Percentiles rank a stretch among this genome's conserved stretches.
These are phyloP conservation scores for Talaromyces sp. DNA, from an alignment of 2,329 filamentous ascomycete species.

Conservation along the genomic window DNA sequence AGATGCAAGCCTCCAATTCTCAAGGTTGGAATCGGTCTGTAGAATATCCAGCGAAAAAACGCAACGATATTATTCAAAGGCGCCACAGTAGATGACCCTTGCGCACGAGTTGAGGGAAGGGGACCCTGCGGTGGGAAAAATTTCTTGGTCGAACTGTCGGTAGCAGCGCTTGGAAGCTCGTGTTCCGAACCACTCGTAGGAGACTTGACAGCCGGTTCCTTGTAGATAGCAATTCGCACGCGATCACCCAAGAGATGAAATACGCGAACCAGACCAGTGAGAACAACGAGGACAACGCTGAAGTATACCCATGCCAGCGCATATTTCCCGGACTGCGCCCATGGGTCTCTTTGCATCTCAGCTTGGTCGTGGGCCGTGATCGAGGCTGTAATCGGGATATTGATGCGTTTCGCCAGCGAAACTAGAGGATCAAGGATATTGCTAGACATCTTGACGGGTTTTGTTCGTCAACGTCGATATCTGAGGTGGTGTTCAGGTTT, in stretches of 20 bases:
- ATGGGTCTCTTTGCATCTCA: conserved; percentile 66
- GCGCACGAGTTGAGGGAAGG: conserved; percentile 53
- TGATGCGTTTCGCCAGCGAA: conserved; percentile 46
- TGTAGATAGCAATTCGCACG: conserved; percentile 82
- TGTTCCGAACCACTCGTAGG: conserved; percentile 54
- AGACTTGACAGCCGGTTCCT: conserved; percentile 67
- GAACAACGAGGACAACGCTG: conserved; percentile 64
- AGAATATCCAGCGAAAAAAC: conserved; percentile 83
- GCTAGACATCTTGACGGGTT: conserved; percentile 10
- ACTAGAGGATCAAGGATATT: conserved; percentile 13
- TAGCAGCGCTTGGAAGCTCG: conserved; percentile 57
- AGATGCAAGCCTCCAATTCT: conserved; percentile 64
- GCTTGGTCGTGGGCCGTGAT: conserved; percentile 53
- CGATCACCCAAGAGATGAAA: conserved; percentile 94
- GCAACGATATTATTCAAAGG: conserved; percentile 74
- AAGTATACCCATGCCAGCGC: conserved; percentile 86
- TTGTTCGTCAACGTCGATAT: background rate
- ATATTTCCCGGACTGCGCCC: conserved; percentile 78
- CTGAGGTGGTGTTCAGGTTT: background rate
- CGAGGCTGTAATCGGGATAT: conserved; percentile 52
- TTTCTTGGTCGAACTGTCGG: conserved; percentile 60
- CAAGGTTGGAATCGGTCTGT: conserved; percentile 75
- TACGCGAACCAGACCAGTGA: conserved; percentile 65
- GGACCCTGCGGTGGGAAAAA: conserved; percentile 68
- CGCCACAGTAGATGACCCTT: conserved; percentile 71